Base-by-base conservation (phyloP, 768 basidiomycete species). In the Kwoniella botswanensis region DNA sequence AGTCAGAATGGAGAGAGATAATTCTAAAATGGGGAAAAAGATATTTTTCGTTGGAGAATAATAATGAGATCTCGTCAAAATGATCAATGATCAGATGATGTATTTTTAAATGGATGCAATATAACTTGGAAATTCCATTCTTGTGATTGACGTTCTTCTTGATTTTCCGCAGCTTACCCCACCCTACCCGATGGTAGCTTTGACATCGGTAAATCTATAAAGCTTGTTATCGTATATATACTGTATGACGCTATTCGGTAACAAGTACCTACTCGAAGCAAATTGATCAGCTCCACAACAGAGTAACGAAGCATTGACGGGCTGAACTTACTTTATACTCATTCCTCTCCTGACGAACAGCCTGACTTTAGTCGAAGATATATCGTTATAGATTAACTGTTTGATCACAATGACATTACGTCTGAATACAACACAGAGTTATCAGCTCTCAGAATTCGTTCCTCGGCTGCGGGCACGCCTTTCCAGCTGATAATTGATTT, bases 371-470 rank as follows among this genome's bases (percentile, higher is more conserved):
- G 95, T 97, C 74, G 92, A 94, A 7, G 93, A 95, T 56, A 98
- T 94, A 81, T 98, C 94, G 81, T 98, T 98, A 85, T 96, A 94
- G 74, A 98, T 96, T 65, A 96, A 88, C 83, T 97, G 94, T 65
- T 92, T 91, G 77, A 97, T 91, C 71, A 98, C 89, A 79, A 93
- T 90, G 71, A 96, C 94, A 80, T 94, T 95, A 81, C 88, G 87
- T 71, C 90, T 89, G 90, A 42, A 9, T 13, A 2, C 26, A 52
- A 58, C 35, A 22, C 18, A 89, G 91, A 71, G 87, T 88, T 70
- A 90, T 90, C 81, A 76, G 80, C 79, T 22, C 54, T 21, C 73
- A 72, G 10, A 22, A 5, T 17, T 24, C 6, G 18, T 10, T 15
- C 35, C 13, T 58, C 53, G 11, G 64, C 21, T 56, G 64, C 35